These are phyloP conservation scores for Candida silvatica DNA, from an alignment of 805 yeast species.

Conservation along the genomic window DNA sequence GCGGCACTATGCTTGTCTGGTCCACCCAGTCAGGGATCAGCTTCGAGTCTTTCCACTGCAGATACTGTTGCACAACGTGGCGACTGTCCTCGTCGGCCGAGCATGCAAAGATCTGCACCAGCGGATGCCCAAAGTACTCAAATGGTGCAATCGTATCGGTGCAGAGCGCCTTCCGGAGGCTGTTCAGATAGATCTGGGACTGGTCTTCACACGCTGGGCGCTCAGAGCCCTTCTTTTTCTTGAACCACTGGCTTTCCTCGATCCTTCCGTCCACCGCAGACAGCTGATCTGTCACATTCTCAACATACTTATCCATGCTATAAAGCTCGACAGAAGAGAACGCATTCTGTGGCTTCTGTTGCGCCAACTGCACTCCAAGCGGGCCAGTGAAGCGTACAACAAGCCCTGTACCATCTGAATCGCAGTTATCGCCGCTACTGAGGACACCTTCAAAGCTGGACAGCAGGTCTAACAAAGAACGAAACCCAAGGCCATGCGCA, in stretches of 20 bases:
- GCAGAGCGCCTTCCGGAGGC: slow-evolving; percentile 51
- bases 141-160: slow-evolving; percentile 59
- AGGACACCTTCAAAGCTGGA: slow-evolving; percentile 20
- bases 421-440: slow-evolving; percentile 13
- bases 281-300: slow-evolving; percentile 13
- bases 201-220: slow-evolving; percentile 1
- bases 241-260: slow-evolving; percentile 2
- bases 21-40: slow-evolving; percentile 56
- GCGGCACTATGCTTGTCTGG: slow-evolving; percentile 43
- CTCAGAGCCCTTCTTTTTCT: neutral
- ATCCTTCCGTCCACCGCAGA: slow-evolving; percentile 12
- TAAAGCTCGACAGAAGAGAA: slow-evolving; percentile 14
- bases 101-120: slow-evolving; percentile 62
- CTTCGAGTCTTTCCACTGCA: slow-evolving; percentile 33
- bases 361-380: slow-evolving; percentile 14
- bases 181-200: slow-evolving; percentile 39
- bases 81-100: slow-evolving; percentile 46
- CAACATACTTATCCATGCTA: slow-evolving; percentile 9
- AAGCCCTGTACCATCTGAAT: slow-evolving; percentile 8
- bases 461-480: slow-evolving; percentile 15
- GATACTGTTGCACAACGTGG: slow-evolving; percentile 48
- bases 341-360: slow-evolving; percentile 9
- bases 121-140: slow-evolving; percentile 84
- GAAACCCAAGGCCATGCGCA: slow-evolving; percentile 13
- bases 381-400: slow-evolving; percentile 22